These are phyloP conservation scores for Sporobolomyces roseus DNA, from an alignment of 768 basidiomycete genomes.

Conservation along the genomic window DNA sequence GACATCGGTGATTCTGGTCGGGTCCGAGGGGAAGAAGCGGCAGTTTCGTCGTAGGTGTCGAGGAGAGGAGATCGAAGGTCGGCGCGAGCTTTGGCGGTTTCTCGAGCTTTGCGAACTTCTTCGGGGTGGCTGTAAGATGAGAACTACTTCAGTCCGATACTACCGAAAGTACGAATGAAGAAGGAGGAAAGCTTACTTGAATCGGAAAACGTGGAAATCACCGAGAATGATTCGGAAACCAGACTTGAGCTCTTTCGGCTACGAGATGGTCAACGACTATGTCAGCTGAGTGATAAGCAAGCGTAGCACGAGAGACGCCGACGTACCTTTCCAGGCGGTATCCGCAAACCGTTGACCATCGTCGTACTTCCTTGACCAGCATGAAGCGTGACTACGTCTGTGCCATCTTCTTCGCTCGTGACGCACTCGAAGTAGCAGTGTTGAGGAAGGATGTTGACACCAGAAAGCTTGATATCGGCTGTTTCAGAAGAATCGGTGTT, in stretches of 20 bases:
- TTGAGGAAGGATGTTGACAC: slow-evolving; percentile 82
- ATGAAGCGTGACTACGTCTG: slow-evolving; percentile 67
- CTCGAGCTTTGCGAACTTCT: slow-evolving; percentile 84
- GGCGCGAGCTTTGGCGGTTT: slow-evolving; percentile 56
- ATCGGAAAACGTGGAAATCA: slow-evolving; percentile 95
- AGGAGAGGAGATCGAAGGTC: slow-evolving; percentile 46
- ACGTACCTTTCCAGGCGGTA: slow-evolving; percentile 68
- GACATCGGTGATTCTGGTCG: slow-evolving; percentile 74
- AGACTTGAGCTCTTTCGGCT: slow-evolving; percentile 78
- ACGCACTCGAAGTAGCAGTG: slow-evolving; percentile 88
- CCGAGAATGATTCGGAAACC: slow-evolving; percentile 97
- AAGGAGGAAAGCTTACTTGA: slow-evolving; percentile 53
- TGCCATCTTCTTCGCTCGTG: slow-evolving; percentile 54
- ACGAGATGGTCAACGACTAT: not conserved
- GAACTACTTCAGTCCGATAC: no score
- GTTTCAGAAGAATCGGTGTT: slow-evolving; percentile 73
- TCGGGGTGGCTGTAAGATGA: slow-evolving; percentile 64
- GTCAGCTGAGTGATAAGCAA: not conserved
- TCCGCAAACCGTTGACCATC: slow-evolving; percentile 89
- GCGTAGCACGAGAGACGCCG: not conserved
- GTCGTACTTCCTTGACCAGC: slow-evolving; percentile 76
- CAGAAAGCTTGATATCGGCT: slow-evolving; percentile 85
- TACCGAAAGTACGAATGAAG: no score
- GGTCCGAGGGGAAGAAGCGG: slow-evolving; percentile 51
- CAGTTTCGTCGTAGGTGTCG: slow-evolving; percentile 61